phyloP scores from a whole-genome alignment of 2,329 filamentous ascomycete genomes.

The Eutypa lata region DNA sequence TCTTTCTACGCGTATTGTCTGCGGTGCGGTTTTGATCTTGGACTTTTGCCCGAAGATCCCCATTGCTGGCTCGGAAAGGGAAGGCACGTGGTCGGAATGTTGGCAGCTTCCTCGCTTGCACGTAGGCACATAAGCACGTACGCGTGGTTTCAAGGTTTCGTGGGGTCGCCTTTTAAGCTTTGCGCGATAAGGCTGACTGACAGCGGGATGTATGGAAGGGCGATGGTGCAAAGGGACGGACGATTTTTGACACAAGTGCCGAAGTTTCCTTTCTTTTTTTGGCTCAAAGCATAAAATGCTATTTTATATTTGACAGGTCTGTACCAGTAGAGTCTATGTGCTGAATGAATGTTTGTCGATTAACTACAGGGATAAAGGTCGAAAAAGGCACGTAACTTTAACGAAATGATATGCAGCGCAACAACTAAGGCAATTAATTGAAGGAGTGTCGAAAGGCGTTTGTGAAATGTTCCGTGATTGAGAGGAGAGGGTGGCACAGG shows the following conservation, averaged over 20 bases:
- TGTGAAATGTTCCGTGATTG: neutral
- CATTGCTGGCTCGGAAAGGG: conserved; percentile 28
- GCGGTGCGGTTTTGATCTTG: conserved; percentile 50
- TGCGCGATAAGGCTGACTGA: too few species aligned
- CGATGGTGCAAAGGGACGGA: neutral
- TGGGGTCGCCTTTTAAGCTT: neutral
- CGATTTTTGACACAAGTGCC: neutral
- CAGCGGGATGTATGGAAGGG: too few species aligned
- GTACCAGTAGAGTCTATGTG: too few species aligned
- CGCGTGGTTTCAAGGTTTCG: neutral
- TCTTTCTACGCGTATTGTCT: conserved; percentile 51
- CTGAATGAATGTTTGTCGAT: neutral
- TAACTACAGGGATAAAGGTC: neutral
- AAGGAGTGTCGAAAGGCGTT: neutral
- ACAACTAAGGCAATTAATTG: neutral
- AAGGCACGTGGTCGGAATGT: neutral
- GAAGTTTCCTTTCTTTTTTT: neutral
- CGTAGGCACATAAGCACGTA: too few species aligned
- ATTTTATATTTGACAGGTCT: neutral
- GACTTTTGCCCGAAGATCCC: conserved; percentile 40
- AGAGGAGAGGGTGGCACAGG: neutral
- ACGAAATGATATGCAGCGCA: neutral
- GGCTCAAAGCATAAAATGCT: neutral
- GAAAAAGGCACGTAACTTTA: neutral
- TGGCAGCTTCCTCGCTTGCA: too few species aligned